Evolutionary conservation across 179 eudicot species (phyloP).

Genomic region (Beta macrorhiza): DNA sequence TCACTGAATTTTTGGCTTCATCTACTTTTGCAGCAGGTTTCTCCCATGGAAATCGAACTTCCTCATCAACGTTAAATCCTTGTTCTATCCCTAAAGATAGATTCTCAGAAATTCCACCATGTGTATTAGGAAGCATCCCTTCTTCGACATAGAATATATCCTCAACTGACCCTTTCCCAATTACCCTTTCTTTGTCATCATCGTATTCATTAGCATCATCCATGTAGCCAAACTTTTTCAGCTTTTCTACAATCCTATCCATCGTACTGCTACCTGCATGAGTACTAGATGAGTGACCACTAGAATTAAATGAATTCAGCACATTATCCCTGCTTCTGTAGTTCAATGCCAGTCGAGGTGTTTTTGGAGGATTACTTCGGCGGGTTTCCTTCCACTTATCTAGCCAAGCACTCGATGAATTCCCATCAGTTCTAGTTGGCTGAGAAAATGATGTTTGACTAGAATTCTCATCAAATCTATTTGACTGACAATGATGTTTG

Average conservation of each 20-base stretch:
- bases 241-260: constrained; percentile 81
- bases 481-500: constrained; percentile 11
- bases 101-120: constrained; percentile 77
- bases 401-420: constrained; percentile 52
- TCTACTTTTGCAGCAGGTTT: constrained; percentile 37
- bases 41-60: constrained; percentile 92
- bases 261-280: constrained; percentile 69
- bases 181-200: constrained; percentile 35
- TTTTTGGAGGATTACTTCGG: constrained; percentile 36
- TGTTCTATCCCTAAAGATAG: constrained; percentile 54
- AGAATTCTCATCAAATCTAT: neutral
- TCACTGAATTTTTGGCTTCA: constrained; percentile 44
- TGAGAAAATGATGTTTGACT: constrained; percentile 9
- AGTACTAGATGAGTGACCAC: constrained; percentile 28
- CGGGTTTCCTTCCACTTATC: constrained; percentile 67
- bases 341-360: constrained; percentile 40
- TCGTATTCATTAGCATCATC: constrained; percentile 58
- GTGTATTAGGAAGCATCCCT: constrained; percentile 72
- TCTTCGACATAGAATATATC: constrained; percentile 90
- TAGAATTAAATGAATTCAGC: constrained; percentile 33
- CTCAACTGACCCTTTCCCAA: constrained; percentile 88
- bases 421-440: constrained; percentile 1
- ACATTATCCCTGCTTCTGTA: constrained; percentile 41
- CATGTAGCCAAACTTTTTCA: constrained; percentile 78
- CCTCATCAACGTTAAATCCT: constrained; percentile 42